phyloP scores from a whole-genome alignment of 2,329 filamentous ascomycete genomes.

The Zymoseptoria ardabiliae region DNA sequence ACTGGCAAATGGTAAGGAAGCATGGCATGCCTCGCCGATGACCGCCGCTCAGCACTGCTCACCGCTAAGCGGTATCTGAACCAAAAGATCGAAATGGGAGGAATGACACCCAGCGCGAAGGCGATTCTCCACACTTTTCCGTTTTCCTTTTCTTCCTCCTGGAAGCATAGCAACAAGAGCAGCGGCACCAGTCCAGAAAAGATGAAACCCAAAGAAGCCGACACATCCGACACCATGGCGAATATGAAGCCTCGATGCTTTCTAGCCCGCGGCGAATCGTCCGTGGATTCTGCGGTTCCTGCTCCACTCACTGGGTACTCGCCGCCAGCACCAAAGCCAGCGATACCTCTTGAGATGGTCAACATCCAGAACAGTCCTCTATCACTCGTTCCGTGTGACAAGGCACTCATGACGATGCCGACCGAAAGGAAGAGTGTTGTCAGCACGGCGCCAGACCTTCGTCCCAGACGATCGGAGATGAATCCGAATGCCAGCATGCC shows the following conservation, averaged over 20 bases:
- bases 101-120: constrained; percentile 68
- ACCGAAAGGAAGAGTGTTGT: constrained; percentile 29
- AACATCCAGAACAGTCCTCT: constrained; percentile 37
- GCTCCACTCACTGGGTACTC: constrained; percentile 48
- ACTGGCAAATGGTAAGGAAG: constrained; percentile 45
- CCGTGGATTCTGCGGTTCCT: constrained; percentile 48
- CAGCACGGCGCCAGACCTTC: constrained; percentile 29
- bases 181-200: constrained; percentile 40
- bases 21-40: constrained; percentile 52
- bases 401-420: constrained; percentile 29
- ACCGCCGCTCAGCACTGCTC: constrained; percentile 65
- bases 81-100: constrained; percentile 61
- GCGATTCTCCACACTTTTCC: constrained; percentile 65
- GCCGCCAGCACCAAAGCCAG: constrained; percentile 38
- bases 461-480: constrained; percentile 28
- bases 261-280: constrained; percentile 40
- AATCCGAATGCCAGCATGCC: constrained; percentile 31
- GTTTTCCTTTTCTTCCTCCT: constrained; percentile 37
- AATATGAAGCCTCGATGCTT: constrained; percentile 50
- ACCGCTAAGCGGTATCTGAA: constrained; percentile 66
- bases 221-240: constrained; percentile 48
- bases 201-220: constrained; percentile 45
- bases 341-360: constrained; percentile 38
- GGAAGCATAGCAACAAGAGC: constrained; percentile 45
- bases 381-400: constrained; percentile 22